Percentiles rank a stretch among this genome's conserved stretches.
Conservation (phyloP, 768 basidiomycete species). For the Tulasnella sp. region DNA sequence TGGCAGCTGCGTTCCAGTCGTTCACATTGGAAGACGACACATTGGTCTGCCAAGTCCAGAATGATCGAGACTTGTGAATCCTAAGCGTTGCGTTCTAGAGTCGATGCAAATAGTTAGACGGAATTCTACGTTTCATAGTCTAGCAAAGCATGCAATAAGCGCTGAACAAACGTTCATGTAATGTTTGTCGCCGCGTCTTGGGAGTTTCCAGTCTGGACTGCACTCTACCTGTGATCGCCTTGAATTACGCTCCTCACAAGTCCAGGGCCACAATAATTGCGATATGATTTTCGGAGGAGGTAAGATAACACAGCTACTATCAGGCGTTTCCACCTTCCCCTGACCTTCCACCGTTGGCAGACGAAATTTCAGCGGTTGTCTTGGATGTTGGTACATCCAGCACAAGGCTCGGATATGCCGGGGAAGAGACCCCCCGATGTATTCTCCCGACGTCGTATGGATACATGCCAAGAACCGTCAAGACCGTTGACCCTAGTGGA, state of each 20-base stretch:
- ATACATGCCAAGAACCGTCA: slow-evolving; percentile 44
- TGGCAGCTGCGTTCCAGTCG: neutral
- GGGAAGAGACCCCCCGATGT: slow-evolving; percentile 91
- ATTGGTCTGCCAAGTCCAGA: neutral
- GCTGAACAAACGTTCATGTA: neutral
- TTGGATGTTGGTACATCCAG: slow-evolving; percentile 89
- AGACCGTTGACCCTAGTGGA: slow-evolving; percentile 33
- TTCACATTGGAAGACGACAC: neutral
- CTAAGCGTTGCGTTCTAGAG: neutral
- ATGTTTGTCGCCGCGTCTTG: neutral
- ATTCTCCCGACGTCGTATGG: slow-evolving; percentile 88
- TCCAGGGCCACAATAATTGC: neutral
- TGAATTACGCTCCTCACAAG: neutral
- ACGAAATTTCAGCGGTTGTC: slow-evolving; percentile 95
- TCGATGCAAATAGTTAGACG: neutral
- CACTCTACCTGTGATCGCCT: neutral
- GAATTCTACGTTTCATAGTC: neutral
- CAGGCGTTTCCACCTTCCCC: neutral
- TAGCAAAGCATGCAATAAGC: neutral
- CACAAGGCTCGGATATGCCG: slow-evolving; percentile 91
- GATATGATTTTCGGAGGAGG: slow-evolving; percentile 62
- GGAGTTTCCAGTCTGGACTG: neutral
- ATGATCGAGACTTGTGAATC: neutral
- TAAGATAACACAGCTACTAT: slow-evolving; percentile 26
- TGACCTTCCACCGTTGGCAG: slow-evolving; percentile 36